Percentiles rank a stretch among this genome's conserved stretches.
Conservation (phyloP, 1,284 basidiomycete genomes). For the Leucoagaricus sp. region DNA sequence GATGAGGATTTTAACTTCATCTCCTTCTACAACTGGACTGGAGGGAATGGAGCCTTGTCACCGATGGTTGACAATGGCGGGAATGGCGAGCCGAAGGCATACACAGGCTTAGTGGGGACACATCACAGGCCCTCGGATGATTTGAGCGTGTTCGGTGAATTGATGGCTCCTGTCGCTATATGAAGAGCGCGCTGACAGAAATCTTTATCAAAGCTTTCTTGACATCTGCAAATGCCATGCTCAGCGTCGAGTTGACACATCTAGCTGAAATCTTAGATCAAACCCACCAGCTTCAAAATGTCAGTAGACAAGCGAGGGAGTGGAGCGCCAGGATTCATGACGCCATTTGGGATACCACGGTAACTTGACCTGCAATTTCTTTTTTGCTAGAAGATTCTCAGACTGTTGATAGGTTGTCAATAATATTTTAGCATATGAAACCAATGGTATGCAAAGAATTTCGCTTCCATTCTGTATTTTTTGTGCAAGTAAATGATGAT, state of each 20-base stretch:
- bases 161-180: background rate
- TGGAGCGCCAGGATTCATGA: constrained; percentile 62
- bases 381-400: background rate
- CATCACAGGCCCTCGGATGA: constrained; percentile 80
- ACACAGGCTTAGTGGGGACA: constrained; percentile 68
- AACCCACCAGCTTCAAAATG: constrained; percentile 45
- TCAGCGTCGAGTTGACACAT: constrained; percentile 68
- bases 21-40: constrained; percentile 82
- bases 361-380: constrained; percentile 30
- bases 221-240: constrained; percentile 79
- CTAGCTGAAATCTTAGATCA: constrained; percentile 61
- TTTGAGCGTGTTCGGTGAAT: constrained; percentile 63
- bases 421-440: constrained; percentile 76
- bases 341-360: constrained; percentile 67
- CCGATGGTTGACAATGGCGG: constrained; percentile 66
- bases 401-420: constrained; percentile 49
- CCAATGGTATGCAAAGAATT: constrained; percentile 50
- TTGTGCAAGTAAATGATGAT: no score
- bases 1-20: constrained; percentile 70
- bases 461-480: no score
- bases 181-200: background rate
- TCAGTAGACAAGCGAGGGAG: constrained; percentile 54
- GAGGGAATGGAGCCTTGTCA: constrained; percentile 59
- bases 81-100: constrained; percentile 69
- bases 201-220: constrained; percentile 54